Evolutionary conservation across 306 rosid species (phyloP).

Genomic region (Rosa chinensis): DNA sequence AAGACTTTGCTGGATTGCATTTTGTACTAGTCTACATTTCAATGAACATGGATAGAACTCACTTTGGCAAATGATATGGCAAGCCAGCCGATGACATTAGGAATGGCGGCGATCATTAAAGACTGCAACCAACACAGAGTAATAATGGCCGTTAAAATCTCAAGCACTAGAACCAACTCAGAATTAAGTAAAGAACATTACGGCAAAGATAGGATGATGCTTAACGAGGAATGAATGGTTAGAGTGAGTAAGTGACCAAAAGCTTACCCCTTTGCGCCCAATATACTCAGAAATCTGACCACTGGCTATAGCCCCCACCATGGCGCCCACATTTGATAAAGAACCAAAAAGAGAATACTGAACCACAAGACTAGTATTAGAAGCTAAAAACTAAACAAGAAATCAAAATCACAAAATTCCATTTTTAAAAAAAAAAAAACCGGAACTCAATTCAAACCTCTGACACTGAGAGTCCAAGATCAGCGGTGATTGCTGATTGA

Average conservation of each 20-base stretch:
- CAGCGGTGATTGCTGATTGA: conserved; percentile 74
- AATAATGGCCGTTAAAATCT: not conserved
- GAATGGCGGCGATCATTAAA: conserved; percentile 88
- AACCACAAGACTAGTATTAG: conserved; percentile 28
- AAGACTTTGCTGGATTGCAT: conserved; percentile 1
- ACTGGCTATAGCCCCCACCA: conserved; percentile 97
- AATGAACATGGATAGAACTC: conserved; percentile 31
- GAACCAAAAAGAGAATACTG: conserved; percentile 92
- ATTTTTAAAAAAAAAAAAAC: not conserved
- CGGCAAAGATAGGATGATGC: not conserved
- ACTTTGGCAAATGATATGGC: conserved; percentile 84
- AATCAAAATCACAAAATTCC: not conserved
- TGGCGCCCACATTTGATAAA: conserved; percentile 92
- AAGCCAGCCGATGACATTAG: conserved; percentile 92
- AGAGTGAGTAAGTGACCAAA: conserved; percentile 1
- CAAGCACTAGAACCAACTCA: too few relatives aligned
- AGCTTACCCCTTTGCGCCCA: conserved; percentile 92
- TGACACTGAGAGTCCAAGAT: conserved; percentile 79
- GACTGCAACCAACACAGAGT: conserved; percentile 58
- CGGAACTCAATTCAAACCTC: conserved; percentile 63
- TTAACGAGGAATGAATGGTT: not conserved
- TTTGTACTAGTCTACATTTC: conserved; percentile 10
- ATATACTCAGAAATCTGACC: conserved; percentile 92
- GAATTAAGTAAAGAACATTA: not conserved
- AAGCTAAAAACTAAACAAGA: not conserved